Base-by-base conservation (phyloP, 768 basidiomycete genomes). In the Lentinula detonsa region DNA sequence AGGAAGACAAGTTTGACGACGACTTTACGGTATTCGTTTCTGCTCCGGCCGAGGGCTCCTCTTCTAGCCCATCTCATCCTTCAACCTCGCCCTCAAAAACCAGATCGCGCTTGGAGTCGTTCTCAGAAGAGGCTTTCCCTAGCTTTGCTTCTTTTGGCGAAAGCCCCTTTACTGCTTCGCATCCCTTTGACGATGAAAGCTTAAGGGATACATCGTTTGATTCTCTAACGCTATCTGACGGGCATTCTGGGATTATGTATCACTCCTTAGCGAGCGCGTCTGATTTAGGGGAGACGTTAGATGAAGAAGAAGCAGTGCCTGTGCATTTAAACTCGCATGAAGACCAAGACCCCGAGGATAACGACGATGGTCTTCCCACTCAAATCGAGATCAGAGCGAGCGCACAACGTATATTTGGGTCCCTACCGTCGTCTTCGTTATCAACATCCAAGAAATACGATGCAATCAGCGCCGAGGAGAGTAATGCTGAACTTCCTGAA, bases 21-120 rank as follows among this genome's bases (percentile, higher is more conserved):
- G 88, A 94, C 70, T 94, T 94, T 67, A 80, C 85, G 2, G 85
- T 83, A 33, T 90, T 90, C 63, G 80, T 91, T 16, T 85, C 87
- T 35, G 87, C 87, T n/a, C 82, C 75, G 50, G 61, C 67, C 33
- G 63, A 42, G 34, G 53, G 64, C n/a, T 21, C 34, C 53, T n/a
- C 13, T 34, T 11, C 13, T 35, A 8, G 33, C 4, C 50, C 31
- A n/a, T 35, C 50, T 3, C 46, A 48, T 23, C 18, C 18, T 48
- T 8, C 5, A 8, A 28, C 49, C 51, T 21, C 34, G 1, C 0
- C 35, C 10, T 21, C 53, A 10, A 7, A 18, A 3, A n/a, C 53
- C 8, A 54, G 18, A 40, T 40, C 37, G n/a, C 53, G 39, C 10
- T 2, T 15, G 18, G 37, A 39, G 6, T 39, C 33, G 3, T 21